Evolutionary conservation across 148 eudicot genomes (phyloP).

Genomic region (Silene uniflora): DNA sequence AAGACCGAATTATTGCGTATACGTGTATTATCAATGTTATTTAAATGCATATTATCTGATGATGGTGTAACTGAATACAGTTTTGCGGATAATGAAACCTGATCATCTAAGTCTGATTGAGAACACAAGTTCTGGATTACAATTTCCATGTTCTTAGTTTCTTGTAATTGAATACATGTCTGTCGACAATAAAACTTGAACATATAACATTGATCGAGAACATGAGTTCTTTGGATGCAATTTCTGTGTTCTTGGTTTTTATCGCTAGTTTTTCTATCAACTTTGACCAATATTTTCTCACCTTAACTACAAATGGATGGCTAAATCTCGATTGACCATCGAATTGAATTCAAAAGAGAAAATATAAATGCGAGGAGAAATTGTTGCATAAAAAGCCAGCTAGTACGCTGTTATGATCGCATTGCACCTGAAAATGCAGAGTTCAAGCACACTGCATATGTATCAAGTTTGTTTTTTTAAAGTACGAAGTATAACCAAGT

Average conservation of each 20-base stretch:
- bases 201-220: background rate
- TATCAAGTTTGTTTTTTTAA: background rate
- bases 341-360: no score
- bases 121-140: constrained; percentile 29
- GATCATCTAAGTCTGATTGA: constrained; percentile 68
- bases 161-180: background rate
- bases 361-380: no score
- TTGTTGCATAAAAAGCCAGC: no score
- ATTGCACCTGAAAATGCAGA: background rate
- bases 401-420: no score
- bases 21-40: background rate
- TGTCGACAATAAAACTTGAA: background rate
- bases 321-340: no score
- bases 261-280: no score
- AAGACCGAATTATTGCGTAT: background rate
- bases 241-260: no score
- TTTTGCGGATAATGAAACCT: constrained; percentile 42
- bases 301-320: no score
- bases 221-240: no score
- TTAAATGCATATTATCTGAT: background rate
- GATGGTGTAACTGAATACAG: constrained; percentile 65
- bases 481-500: background rate
- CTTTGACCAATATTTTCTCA: no score
- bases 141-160: background rate
- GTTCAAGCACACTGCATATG: background rate